Conservation (phyloP, 768 basidiomycete species). For the Infundibulicybe gibba region DNA sequence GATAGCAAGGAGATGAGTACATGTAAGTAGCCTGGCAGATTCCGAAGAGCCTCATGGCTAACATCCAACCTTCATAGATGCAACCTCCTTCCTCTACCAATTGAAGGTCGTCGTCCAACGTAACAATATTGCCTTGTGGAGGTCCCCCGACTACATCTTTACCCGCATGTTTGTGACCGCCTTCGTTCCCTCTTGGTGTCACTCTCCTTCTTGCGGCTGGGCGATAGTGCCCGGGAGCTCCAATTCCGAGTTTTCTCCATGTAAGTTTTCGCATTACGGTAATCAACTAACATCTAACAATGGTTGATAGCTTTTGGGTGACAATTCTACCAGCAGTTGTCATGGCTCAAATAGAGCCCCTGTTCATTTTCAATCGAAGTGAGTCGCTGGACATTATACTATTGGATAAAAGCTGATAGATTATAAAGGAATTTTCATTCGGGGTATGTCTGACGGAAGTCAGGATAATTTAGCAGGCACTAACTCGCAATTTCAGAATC, state of each 20-base stretch:
- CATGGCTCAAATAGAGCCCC: slow-evolving; percentile 78
- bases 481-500: slow-evolving; percentile 42
- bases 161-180: slow-evolving; percentile 75
- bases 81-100: slow-evolving; percentile 75
- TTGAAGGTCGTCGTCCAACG: slow-evolving; percentile 62
- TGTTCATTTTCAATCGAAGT: slow-evolving; percentile 73
- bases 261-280: slow-evolving; percentile 31
- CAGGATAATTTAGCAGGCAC: slow-evolving; percentile 4
- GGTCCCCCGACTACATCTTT: slow-evolving; percentile 84
- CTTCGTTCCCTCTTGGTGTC: slow-evolving; percentile 71
- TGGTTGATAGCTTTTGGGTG: slow-evolving; percentile 54
- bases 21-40: slow-evolving; percentile 32
- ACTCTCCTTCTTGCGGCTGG: slow-evolving; percentile 76
- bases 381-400: slow-evolving; percentile 10
- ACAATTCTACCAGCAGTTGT: slow-evolving; percentile 69
- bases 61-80: slow-evolving; percentile 38
- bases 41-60: background rate
- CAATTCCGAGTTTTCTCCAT: slow-evolving; percentile 82
- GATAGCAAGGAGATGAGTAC: slow-evolving; percentile 39
- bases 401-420: background rate
- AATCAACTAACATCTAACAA: background rate
- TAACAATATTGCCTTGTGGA: slow-evolving; percentile 72
- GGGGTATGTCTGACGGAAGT: slow-evolving; percentile 15
- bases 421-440: slow-evolving; percentile 33
- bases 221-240: slow-evolving; percentile 58